Base-by-base conservation (phyloP, 129 eudicot genomes). In the Flaveria trinervia region DNA sequence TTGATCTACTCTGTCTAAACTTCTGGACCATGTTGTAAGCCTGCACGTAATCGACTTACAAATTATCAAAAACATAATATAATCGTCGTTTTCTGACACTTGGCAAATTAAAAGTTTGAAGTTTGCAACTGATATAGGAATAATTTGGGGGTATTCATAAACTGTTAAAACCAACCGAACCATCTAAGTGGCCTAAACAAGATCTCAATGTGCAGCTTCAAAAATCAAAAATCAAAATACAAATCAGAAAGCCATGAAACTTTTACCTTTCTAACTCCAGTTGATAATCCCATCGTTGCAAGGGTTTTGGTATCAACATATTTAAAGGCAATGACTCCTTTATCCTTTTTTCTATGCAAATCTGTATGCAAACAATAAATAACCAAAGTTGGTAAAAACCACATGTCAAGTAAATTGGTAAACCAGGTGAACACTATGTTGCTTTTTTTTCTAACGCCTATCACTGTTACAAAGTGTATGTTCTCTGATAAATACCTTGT, bases 191-290 rank as follows among this genome's bases (percentile, higher is more conserved):
- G 33, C 44, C 7, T 9, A 44, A 23, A 62, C 68, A 43, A 59
- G 45, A 74, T 67, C 44, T 59, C 45, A 16, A 20, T 10, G 10
- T 14, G 73, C 28, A 69, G 9, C 28, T 55, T 52, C 22, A 9
- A 0, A 20, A 20, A 20, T 20, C 22, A 20, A 44, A 61, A 56
- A 20, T 20, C 22, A 20, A 44, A 61, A 56, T 50, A 41, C 44
- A 44, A 43, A 52, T 11, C 60, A 12, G 12, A 46, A 41, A 43
- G 36, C 59, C 12, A 18, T 17, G 14, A 16, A 48, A 20, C 14
- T 26, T 51, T 80, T 87, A 92, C 97, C 97, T 89, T 92, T 76
- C 97, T 84, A 16, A 92, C 97, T 43, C 97, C 97, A 66, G 93
- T 89, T 79, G 97, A 84, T 81, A 92, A 84, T 44, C 97, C 97